Evolutionary conservation across 768 basidiomycete species (phyloP).

Genomic region (Lactifluus volemus): DNA sequence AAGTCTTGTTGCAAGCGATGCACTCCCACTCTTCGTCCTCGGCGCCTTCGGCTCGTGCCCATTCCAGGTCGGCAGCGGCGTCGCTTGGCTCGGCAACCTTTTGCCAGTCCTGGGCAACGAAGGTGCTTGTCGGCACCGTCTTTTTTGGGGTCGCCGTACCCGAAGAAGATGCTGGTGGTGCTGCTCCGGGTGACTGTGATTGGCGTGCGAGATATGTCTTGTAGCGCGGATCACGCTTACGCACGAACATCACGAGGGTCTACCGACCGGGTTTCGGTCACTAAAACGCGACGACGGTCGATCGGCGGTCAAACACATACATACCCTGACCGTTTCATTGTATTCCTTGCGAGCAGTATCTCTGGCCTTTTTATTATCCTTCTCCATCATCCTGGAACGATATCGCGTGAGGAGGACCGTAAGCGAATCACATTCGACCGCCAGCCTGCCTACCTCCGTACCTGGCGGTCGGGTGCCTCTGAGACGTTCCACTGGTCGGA

Average conservation of each 20-base stretch:
- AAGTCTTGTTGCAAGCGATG: conserved; percentile 86
- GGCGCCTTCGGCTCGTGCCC: conserved; percentile 63
- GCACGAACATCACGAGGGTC: conserved; percentile 67
- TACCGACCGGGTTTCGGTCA: conserved; percentile 23
- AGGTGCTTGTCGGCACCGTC: conserved; percentile 33
- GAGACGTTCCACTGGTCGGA: conserved; percentile 72
- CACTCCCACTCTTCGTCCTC: conserved; percentile 87
- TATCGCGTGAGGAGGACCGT: background rate
- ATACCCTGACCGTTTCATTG: conserved; percentile 81
- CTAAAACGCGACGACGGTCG: background rate
- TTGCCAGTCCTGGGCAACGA: conserved; percentile 90
- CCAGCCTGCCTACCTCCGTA: conserved; percentile 49
- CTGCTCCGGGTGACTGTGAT: conserved; percentile 31
- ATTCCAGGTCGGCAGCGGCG: conserved; percentile 58
- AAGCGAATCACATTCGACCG: background rate
- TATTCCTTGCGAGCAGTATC: conserved; percentile 86
- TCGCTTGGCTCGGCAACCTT: conserved; percentile 37
- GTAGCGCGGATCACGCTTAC: conserved; percentile 87
- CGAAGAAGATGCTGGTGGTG: conserved; percentile 15
- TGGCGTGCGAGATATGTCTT: conserved; percentile 49
- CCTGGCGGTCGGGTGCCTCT: conserved; percentile 81
- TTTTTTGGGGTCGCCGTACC: conserved; percentile 27
- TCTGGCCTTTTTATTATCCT: conserved; percentile 87
- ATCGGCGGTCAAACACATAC: conserved; percentile 26
- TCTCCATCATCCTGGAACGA: conserved; percentile 80